Percentiles rank a stretch among this genome's conserved stretches.
phyloP scores from a whole-genome alignment of 2,329 filamentous ascomycete species.

The Calycina marina region DNA sequence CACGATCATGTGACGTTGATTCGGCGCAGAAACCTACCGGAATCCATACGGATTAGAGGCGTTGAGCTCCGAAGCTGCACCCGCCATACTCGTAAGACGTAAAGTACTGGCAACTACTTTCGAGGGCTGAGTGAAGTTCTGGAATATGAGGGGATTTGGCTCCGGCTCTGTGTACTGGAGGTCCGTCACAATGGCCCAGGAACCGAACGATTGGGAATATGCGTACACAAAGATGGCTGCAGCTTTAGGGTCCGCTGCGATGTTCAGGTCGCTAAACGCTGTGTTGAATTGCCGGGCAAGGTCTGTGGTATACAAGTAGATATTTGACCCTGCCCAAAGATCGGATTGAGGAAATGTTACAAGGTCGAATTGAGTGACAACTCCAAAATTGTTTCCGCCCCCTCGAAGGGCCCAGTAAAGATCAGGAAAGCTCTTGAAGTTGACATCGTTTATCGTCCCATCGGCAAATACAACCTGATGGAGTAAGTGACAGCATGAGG shows the following conservation, averaged over 20 bases:
- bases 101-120: slow-evolving; percentile 8
- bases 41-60: slow-evolving; percentile 12
- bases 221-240: neutral
- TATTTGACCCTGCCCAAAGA: slow-evolving; percentile 9
- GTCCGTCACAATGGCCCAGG: slow-evolving; percentile 2
- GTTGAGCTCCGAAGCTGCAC: slow-evolving; percentile 11
- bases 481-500: no score
- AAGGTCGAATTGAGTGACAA: slow-evolving; percentile 29
- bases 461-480: slow-evolving; percentile 9
- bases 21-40: slow-evolving; percentile 6
- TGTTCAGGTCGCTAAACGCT: neutral
- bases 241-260: neutral
- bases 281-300: slow-evolving; percentile 5
- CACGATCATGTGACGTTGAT: neutral
- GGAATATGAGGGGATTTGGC: slow-evolving; percentile 10
- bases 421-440: slow-evolving; percentile 13
- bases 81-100: slow-evolving; percentile 9
- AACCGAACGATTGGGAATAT: neutral
- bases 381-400: slow-evolving; percentile 19
- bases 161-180: slow-evolving; percentile 12
- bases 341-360: slow-evolving; percentile 21
- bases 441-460: slow-evolving; percentile 17
- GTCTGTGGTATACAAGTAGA: slow-evolving; percentile 4
- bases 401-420: slow-evolving; percentile 24
- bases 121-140: slow-evolving; percentile 8